Evolutionary conservation across 2,329 filamentous ascomycete species (phyloP).

Genomic region (Tricladium varicosporioides): DNA sequence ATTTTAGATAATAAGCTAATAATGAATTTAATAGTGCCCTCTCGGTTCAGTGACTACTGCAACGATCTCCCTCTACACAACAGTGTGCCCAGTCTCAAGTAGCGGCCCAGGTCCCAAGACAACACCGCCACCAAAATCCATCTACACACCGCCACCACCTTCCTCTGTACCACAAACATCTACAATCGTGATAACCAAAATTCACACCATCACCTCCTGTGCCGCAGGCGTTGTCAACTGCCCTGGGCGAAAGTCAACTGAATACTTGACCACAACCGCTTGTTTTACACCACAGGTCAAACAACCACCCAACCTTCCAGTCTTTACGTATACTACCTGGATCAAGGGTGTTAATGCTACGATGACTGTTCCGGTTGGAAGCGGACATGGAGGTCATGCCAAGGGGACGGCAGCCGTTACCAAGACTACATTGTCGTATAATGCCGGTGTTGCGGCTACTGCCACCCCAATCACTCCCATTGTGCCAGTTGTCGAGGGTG

Average conservation of each 20-base stretch:
- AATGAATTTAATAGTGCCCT: constrained; percentile 40
- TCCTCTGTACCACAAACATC: neutral
- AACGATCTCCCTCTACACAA: constrained; percentile 43
- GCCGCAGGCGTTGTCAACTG: too few species aligned
- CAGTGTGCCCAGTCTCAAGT: constrained; percentile 27
- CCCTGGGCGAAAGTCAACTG: too few species aligned
- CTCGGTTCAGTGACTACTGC: constrained; percentile 40
- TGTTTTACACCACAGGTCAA: neutral
- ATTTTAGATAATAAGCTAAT: neutral
- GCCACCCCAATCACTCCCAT: neutral
- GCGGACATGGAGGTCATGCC: neutral
- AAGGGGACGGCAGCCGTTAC: neutral
- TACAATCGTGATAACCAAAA: too few species aligned
- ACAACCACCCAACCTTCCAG: neutral
- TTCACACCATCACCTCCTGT: too few species aligned
- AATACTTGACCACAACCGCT: neutral
- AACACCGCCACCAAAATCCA: neutral
- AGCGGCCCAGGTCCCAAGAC: neutral
- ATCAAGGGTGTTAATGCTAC: neutral
- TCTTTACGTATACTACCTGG: neutral
- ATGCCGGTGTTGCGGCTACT: neutral
- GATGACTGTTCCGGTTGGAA: neutral
- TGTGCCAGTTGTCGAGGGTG: neutral
- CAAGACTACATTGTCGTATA: neutral
- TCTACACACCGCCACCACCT: neutral